Evolutionary conservation across 805 yeast genomes (phyloP).

Genomic region (Lipomyces anomalus): DNA sequence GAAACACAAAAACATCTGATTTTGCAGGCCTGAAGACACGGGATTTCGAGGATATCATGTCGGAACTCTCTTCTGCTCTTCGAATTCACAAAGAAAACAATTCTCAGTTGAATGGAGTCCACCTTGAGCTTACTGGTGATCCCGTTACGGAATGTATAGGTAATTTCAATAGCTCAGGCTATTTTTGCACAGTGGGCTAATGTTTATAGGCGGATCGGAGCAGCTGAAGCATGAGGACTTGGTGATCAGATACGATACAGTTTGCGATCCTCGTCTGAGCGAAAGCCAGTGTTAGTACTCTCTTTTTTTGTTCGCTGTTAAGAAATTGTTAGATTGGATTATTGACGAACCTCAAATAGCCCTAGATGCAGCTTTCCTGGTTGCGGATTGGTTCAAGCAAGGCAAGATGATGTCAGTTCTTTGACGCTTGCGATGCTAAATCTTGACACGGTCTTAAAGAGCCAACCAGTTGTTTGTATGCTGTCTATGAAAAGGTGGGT

Average conservation of each 20-base stretch:
- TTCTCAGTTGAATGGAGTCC: constrained; percentile 38
- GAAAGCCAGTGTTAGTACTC: constrained; percentile 31
- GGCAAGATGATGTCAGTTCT: constrained; percentile 22
- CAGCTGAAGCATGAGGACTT: constrained; percentile 36
- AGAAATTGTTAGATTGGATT: not conserved
- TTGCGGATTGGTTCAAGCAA: constrained; percentile 34
- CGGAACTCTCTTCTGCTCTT: constrained; percentile 36
- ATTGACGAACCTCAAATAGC: constrained; percentile 15
- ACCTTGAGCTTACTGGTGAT: constrained; percentile 41
- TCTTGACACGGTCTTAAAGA: not conserved
- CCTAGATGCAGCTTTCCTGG: constrained; percentile 39
- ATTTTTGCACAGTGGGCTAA: not conserved
- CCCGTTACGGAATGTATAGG: constrained; percentile 43
- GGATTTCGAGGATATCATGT: constrained; percentile 40
- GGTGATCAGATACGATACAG: constrained; percentile 39
- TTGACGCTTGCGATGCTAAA: not conserved
- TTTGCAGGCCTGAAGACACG: constrained; percentile 38
- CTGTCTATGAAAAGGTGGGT: not conserved
- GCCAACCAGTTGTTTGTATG: not conserved
- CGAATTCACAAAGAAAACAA: constrained; percentile 33
- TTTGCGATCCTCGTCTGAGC: constrained; percentile 41
- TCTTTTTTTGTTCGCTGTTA: constrained; percentile 1
- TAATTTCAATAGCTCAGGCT: not conserved
- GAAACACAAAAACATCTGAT: constrained; percentile 39
- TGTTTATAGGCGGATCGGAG: constrained; percentile 33